phyloP scores from a whole-genome alignment of 2,329 filamentous ascomycete genomes.

The Sporothrix dimorphospora region DNA sequence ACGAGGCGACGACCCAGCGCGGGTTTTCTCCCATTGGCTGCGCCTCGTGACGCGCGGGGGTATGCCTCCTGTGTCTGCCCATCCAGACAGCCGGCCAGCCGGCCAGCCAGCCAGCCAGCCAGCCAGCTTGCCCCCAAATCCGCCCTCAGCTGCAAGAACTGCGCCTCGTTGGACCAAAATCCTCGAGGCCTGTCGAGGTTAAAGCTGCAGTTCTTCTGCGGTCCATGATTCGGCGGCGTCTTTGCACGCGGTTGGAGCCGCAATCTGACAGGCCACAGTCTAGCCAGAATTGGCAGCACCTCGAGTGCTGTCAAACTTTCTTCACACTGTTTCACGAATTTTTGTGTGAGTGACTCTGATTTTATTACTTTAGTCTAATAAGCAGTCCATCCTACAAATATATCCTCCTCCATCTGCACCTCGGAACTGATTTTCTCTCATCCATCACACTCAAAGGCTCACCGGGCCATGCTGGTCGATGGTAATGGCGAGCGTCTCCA shows the following conservation, averaged over 20 bases:
- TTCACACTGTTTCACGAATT: background rate
- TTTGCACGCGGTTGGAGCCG: too few species aligned
- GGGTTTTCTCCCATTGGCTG: background rate
- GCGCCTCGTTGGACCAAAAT: background rate
- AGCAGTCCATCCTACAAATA: background rate
- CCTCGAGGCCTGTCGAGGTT: too few species aligned
- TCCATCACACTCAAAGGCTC: too few species aligned
- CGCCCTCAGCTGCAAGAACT: background rate
- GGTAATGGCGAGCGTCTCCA: background rate
- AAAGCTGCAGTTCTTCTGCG: too few species aligned
- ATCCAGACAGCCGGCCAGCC: background rate
- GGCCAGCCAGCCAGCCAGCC: background rate
- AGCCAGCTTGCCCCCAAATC: background rate
- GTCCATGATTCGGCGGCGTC: too few species aligned
- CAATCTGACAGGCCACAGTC: too few species aligned
- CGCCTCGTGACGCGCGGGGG: too few species aligned
- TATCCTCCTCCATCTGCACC: background rate
- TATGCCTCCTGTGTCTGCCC: background rate
- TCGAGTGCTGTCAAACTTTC: too few species aligned
- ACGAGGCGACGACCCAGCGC: background rate
- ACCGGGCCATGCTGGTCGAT: background rate
- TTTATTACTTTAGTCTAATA: background rate
- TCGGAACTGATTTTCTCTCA: too few species aligned
- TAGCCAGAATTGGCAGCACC: too few species aligned
- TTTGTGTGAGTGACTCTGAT: background rate